These are phyloP conservation scores for Exsudoporus frostii DNA, from an alignment of 768 basidiomycete genomes.

Conservation along the genomic window DNA sequence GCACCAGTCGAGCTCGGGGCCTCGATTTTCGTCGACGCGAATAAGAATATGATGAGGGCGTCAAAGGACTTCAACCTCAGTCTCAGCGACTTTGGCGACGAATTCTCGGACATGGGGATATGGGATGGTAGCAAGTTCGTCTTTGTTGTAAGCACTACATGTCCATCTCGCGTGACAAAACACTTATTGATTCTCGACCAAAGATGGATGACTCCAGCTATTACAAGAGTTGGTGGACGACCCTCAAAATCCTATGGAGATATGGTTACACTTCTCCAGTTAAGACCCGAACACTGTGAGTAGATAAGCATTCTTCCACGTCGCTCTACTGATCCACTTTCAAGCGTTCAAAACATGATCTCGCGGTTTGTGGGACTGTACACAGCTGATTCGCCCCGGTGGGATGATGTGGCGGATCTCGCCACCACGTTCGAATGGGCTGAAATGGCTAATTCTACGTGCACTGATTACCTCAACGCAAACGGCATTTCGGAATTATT, in stretches of 20 bases:
- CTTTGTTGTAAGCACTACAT: slow-evolving; percentile 47
- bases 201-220: slow-evolving; percentile 42
- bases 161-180: neutral
- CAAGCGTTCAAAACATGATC: slow-evolving; percentile 56
- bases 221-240: slow-evolving; percentile 61
- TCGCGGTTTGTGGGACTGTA: slow-evolving; percentile 57
- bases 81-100: slow-evolving; percentile 47
- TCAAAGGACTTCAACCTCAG: slow-evolving; percentile 76
- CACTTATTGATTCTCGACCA: neutral
- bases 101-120: slow-evolving; percentile 52
- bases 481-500: slow-evolving; percentile 58
- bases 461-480: slow-evolving; percentile 51
- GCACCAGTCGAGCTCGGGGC: slow-evolving; percentile 80
- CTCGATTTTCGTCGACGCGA: slow-evolving; percentile 78
- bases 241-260: slow-evolving; percentile 69
- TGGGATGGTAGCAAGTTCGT: slow-evolving; percentile 83
- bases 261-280: slow-evolving; percentile 67
- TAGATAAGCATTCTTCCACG: neutral
- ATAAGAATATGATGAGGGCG: slow-evolving; percentile 72
- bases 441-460: slow-evolving; percentile 47
- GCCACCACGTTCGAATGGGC: slow-evolving; percentile 52
- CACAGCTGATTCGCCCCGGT: slow-evolving; percentile 48
- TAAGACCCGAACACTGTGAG: slow-evolving; percentile 55
- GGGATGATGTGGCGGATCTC: slow-evolving; percentile 59
- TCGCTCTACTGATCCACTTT: neutral